Base-by-base conservation (phyloP, 2,329 filamentous ascomycete genomes). In the Trichoderma asperellum region DNA sequence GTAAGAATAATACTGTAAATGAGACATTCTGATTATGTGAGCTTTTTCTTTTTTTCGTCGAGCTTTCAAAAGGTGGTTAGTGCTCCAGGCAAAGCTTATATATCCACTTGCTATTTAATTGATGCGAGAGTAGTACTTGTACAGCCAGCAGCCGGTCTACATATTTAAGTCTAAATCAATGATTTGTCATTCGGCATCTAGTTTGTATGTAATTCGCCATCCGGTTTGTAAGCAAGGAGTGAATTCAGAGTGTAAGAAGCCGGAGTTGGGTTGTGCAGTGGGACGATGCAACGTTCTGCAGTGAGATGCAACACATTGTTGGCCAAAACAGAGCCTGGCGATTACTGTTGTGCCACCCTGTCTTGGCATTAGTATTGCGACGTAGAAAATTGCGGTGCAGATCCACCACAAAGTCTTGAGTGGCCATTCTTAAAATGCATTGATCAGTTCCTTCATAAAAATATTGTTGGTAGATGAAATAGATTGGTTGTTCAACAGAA, bases 1-100 rank as follows among this genome's bases (percentile, higher is more conserved):
- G 27, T 60, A 60, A 7, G 58, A 60, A n/a, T 60, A 60, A 47
- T 60, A 60, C 37, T 47, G 47, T 1, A 43, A 6, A 21, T 60
- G 24, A 11, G 58, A 60, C 58, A 60, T 60, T 18, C 18, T 21
- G 24, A 11, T n/a, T 16, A 57, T 14, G 58, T 5, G n/a, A 12
- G n/a, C 4, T 6, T 16, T 16, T 12, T 21, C 21, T 24, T 21
- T 12, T 24, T 49, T 1, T 12, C 0, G 1, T 12, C 10, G 16
- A 21, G 16, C 47, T n/a, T 43, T 43, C 1, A 24, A 11, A 24
- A 11, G n/a, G 40, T 32, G 11, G 47, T 24, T 24, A 4, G 8
- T 49, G n/a, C 47, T 49, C 8, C 10, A 24, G 4, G 47, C 47
- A 49, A 5, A 24, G 21, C 47, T 49, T 24, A 49, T 49, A 49